Percentiles rank a stretch among this genome's conserved stretches.
These are phyloP conservation scores for Aspergillus proliferans DNA, from an alignment of 2,329 filamentous ascomycete species.

Conservation along the genomic window DNA sequence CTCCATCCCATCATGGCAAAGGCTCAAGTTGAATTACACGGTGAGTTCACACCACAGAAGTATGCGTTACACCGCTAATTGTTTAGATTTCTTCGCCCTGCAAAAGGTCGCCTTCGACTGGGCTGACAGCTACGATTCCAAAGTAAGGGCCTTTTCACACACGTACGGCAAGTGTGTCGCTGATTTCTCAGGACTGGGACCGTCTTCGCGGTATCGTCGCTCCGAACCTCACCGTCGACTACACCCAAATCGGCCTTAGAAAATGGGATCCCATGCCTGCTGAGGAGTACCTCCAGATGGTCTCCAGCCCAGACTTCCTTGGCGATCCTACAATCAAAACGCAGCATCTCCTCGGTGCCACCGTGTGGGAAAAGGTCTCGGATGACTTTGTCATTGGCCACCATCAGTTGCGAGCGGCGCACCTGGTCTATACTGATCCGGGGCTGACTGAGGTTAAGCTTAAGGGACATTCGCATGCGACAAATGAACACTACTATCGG, in stretches of 20 bases:
- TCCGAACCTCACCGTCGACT: slow-evolving; percentile 52
- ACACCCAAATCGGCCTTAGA: slow-evolving; percentile 57
- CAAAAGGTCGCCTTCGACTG: slow-evolving; percentile 37
- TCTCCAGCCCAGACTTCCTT: slow-evolving; percentile 51
- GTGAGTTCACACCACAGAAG: not conserved
- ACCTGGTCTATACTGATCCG: slow-evolving; percentile 55
- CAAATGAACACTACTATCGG: slow-evolving; percentile 53
- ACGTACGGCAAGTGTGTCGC: not conserved
- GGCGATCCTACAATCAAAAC: slow-evolving; percentile 58
- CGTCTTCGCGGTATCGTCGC: slow-evolving; percentile 39
- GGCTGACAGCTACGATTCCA: slow-evolving; percentile 41
- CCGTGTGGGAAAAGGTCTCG: slow-evolving; percentile 53
- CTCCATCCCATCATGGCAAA: not conserved
- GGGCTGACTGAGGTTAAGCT: slow-evolving; percentile 44
- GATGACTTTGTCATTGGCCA: slow-evolving; percentile 56
- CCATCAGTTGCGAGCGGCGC: slow-evolving; percentile 57
- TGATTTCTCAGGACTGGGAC: slow-evolving; percentile 32
- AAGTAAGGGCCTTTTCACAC: slow-evolving; percentile 22
- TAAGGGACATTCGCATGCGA: slow-evolving; percentile 56
- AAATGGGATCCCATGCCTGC: slow-evolving; percentile 57
- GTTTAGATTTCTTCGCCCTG: slow-evolving; percentile 29
- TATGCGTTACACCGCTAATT: not conserved
- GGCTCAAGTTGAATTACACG: not conserved
- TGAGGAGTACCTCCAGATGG: slow-evolving; percentile 56
- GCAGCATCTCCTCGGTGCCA: slow-evolving; percentile 58